A percentile compares a stretch with the other conserved stretches of the same genome.
phyloP scores from a whole-genome alignment of 306 rosid species.

The Gynostemma pentaphyllum region DNA sequence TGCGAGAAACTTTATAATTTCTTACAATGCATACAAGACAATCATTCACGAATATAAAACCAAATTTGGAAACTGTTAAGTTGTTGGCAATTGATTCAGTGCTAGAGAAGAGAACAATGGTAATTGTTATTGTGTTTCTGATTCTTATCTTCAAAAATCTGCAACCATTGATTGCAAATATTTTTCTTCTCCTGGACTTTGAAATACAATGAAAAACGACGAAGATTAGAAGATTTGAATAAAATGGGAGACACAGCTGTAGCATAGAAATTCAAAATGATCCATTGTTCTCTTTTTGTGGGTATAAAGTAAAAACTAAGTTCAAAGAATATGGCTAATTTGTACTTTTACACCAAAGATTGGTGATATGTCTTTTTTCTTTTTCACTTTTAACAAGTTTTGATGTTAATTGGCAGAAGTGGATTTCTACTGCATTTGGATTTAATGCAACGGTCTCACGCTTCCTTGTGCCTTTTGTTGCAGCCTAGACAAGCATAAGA shows the following conservation, averaged over 20 bases:
- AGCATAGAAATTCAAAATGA: not conserved
- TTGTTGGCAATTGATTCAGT: not conserved
- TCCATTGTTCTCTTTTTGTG: not conserved
- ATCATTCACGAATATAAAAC: not conserved
- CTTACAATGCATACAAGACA: not conserved
- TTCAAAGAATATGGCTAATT: not conserved
- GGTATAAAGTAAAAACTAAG: not conserved
- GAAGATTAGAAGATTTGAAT: no score
- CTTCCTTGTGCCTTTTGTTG: slow-evolving; percentile 13
- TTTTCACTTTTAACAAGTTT: not conserved
- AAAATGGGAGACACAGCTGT: no score
- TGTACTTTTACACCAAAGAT: not conserved
- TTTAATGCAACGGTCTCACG: not conserved
- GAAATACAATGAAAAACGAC: not conserved
- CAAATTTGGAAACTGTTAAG: not conserved
- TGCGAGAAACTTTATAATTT: no score
- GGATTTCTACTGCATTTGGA: not conserved
- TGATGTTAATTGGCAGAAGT: not conserved
- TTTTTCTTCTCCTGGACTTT: not conserved
- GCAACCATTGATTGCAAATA: not conserved
- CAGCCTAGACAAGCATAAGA: slow-evolving; percentile 96
- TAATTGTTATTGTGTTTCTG: not conserved
- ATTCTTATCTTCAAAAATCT: not conserved
- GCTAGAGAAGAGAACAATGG: not conserved
- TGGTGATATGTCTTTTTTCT: not conserved